Evolutionary conservation across 2,329 filamentous ascomycete genomes (phyloP).

Genomic region (Aspergillus ochraceus): DNA sequence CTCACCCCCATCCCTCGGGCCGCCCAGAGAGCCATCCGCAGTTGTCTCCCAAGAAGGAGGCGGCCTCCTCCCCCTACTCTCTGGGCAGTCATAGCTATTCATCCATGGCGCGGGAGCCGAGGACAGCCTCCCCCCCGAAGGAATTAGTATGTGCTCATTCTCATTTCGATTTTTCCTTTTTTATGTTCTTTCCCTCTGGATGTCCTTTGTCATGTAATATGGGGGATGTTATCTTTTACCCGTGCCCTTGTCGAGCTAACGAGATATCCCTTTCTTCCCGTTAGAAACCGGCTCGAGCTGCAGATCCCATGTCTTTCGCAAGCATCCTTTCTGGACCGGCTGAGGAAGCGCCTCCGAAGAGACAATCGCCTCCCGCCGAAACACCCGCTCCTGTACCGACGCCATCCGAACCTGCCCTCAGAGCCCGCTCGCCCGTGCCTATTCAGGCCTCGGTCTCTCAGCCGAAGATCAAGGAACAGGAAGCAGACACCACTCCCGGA

Average conservation of each 20-base stretch:
- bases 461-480: slow-evolving; percentile 22
- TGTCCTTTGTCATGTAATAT: background rate
- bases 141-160: slow-evolving; percentile 39
- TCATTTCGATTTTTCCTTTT: slow-evolving; percentile 9
- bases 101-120: slow-evolving; percentile 32
- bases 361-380: slow-evolving; percentile 49
- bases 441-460: slow-evolving; percentile 19
- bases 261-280: background rate
- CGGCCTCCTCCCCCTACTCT: slow-evolving; percentile 35
- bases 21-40: slow-evolving; percentile 40
- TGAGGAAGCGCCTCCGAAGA: slow-evolving; percentile 54
- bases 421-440: slow-evolving; percentile 22
- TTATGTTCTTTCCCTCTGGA: background rate
- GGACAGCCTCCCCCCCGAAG: slow-evolving; percentile 38
- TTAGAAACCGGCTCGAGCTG: slow-evolving; percentile 70
- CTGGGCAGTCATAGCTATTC: slow-evolving; percentile 34
- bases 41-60: slow-evolving; percentile 42
- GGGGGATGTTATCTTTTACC: background rate
- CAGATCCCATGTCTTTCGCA: slow-evolving; percentile 92
- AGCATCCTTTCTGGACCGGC: slow-evolving; percentile 86
- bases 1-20: slow-evolving; percentile 44
- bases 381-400: slow-evolving; percentile 21
- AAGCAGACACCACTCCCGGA: slow-evolving; percentile 25
- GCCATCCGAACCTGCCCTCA: slow-evolving; percentile 14
- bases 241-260: background rate